Base-by-base conservation (phyloP, 202 grass and related monocot genomes). In the Panicum virgatum region DNA sequence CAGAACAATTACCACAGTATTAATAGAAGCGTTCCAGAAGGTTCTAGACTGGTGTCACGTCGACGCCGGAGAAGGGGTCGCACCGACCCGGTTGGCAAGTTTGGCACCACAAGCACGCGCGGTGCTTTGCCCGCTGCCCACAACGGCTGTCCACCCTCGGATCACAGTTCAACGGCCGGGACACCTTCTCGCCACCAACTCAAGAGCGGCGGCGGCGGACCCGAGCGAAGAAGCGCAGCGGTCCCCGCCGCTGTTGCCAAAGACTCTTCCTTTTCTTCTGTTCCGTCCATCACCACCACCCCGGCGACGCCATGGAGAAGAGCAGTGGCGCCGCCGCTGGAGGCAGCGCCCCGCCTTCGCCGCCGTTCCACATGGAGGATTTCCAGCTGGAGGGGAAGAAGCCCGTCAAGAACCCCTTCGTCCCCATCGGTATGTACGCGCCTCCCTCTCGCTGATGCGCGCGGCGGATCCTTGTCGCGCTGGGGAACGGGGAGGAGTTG, bases 341-440 rank as follows among this genome's bases (percentile, higher is more conserved):
- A 70, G 50, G 15, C 37, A 43, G 48, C 18, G 38, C 51, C 19
- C 51, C 53, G 13, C 47, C 75, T 82, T 73, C 90, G 57, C 36
- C n/a, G n/a, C n/a, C 62, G 69, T 32, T 76, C 76, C 37, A 82
- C 5, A 19, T 90, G 38, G 96, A 96, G 9, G 80, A 90, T 5
- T 73, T 92, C 20, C 77, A 82, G 40, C 73, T 78, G 32, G 80
- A 77, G 62, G 88, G 86, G n/a, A 98, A 95, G 87, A 96, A 89
- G 76, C 87, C 84, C 12, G 58, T 92, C 57, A 98, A 94, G 92
- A 98, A 98, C 85, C 96, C 96, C 27, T 80, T 98, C 69, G 96
- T 98, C 43, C 96, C 96, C 83, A 90, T 96, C 72, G 96, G 96
- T 98, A 72, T 7, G 45, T 60, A 14, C 57, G 62, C 77, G 12